Percentiles rank a stretch among this genome's conserved stretches.
These are phyloP conservation scores for Ophiocordyceps robertsii DNA, from an alignment of 2,329 filamentous ascomycete genomes.

Conservation along the genomic window DNA sequence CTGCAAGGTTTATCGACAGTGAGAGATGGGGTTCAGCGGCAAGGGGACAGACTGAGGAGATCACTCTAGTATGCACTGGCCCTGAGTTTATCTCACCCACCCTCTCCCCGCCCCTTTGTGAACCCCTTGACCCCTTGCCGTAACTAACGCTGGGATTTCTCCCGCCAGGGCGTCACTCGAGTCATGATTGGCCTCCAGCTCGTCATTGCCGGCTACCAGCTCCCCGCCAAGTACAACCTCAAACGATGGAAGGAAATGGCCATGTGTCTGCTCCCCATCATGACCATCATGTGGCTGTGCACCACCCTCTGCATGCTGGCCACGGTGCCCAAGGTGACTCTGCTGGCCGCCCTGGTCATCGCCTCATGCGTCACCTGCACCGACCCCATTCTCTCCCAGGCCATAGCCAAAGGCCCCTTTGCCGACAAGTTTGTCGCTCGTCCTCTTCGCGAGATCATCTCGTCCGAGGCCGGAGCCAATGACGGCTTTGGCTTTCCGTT, in stretches of 20 bases:
- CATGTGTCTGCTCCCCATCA: conserved; percentile 42
- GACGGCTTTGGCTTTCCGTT: conserved; percentile 2
- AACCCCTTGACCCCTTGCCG: no score
- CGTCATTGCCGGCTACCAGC: conserved; percentile 49
- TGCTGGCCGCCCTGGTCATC: conserved; percentile 41
- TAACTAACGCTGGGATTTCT: no score
- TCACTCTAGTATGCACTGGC: conserved; percentile 22
- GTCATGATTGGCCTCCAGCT: conserved; percentile 49
- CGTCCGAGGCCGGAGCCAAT: conserved; percentile 39
- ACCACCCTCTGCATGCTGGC: conserved; percentile 42
- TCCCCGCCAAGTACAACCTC: conserved; percentile 41
- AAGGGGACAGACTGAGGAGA: conserved; percentile 18
- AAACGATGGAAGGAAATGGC: conserved; percentile 37
- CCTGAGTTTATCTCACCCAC: no score
- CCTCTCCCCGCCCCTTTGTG: no score
- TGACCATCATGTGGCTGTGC: conserved; percentile 43
- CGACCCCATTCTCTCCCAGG: conserved; percentile 48
- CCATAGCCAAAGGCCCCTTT: conserved; percentile 46
- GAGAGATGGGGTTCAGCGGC: conserved; percentile 12
- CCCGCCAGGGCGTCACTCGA: conserved; percentile 33
- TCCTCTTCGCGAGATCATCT: conserved; percentile 45
- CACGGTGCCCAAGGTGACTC: conserved; percentile 38
- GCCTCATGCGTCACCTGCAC: conserved; percentile 48
- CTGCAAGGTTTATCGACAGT: conserved; percentile 36
- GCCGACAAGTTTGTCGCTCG: conserved; percentile 47